phyloP scores from a whole-genome alignment of 164 flowering plant genomes.

The Akebia trifoliata region DNA sequence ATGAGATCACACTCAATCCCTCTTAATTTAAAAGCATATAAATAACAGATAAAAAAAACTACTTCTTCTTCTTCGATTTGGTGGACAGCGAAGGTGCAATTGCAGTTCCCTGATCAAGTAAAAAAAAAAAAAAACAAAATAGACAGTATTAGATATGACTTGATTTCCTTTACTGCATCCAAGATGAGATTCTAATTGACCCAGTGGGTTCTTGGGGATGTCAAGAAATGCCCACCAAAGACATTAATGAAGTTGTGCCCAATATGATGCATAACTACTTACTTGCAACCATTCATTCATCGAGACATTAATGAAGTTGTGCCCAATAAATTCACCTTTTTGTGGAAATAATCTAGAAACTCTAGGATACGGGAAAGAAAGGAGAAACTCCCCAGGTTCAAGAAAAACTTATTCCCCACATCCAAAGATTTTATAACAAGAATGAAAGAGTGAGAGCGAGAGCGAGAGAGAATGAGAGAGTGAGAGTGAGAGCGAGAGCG shows the following conservation, averaged over 20 bases:
- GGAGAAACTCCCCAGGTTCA: not conserved
- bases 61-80: constrained; percentile 71
- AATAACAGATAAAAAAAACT: not conserved
- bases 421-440: not conserved
- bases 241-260: too few species aligned
- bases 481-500: too few species aligned
- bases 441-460: too few species aligned
- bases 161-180: not conserved
- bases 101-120: constrained; percentile 67
- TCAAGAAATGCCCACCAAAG: not conserved
- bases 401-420: not conserved
- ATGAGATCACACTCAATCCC: constrained; percentile 4
- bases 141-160: not conserved
- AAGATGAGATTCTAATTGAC: constrained; percentile 1
- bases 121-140: too few species aligned
- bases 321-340: constrained; percentile 36
- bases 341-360: not conserved
- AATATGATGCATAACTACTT: constrained; percentile 7
- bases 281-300: constrained; percentile 97
- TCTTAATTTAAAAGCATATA: not conserved
- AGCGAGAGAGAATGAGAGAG: too few species aligned
- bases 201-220: too few species aligned
- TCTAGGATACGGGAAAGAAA: not conserved
- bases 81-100: constrained; percentile 47
- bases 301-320: constrained; percentile 73